These are phyloP conservation scores for Gossypium rotundifolium DNA, from an alignment of 345 rosid species.

Conservation along the genomic window DNA sequence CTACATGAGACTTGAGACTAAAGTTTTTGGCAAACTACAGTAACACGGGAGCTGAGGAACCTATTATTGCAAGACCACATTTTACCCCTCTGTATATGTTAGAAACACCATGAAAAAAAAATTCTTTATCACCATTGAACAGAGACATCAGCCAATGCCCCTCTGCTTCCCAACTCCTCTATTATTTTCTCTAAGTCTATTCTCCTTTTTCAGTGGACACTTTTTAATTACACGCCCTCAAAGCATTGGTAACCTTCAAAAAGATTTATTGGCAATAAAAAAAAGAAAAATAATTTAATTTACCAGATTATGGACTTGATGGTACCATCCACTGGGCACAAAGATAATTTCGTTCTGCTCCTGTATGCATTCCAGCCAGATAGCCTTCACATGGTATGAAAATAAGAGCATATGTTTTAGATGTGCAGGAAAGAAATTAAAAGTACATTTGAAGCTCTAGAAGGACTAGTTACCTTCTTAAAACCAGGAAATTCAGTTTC, in stretches of 20 bases:
- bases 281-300: constrained; percentile 3
- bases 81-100: neutral
- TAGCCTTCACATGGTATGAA: constrained; percentile 41
- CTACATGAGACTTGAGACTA: neutral
- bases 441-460: constrained; percentile 13
- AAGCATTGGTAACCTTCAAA: neutral
- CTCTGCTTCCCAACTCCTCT: neutral
- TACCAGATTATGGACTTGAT: constrained; percentile 96
- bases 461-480: constrained; percentile 40
- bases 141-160: neutral
- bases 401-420: constrained; percentile 10
- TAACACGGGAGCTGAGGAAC: neutral
- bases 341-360: constrained; percentile 63
- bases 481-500: constrained; percentile 71
- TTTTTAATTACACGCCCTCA: neutral
- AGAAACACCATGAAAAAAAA: neutral
- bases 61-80: neutral
- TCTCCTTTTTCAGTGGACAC: neutral
- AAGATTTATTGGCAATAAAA: neutral
- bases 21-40: neutral
- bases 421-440: neutral
- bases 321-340: constrained; percentile 98
- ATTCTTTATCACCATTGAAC: neutral
- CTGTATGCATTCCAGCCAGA: constrained; percentile 83
- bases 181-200: neutral